These are phyloP conservation scores for Hirschioporus abietinus DNA, from an alignment of 768 basidiomycete genomes.

Conservation along the genomic window DNA sequence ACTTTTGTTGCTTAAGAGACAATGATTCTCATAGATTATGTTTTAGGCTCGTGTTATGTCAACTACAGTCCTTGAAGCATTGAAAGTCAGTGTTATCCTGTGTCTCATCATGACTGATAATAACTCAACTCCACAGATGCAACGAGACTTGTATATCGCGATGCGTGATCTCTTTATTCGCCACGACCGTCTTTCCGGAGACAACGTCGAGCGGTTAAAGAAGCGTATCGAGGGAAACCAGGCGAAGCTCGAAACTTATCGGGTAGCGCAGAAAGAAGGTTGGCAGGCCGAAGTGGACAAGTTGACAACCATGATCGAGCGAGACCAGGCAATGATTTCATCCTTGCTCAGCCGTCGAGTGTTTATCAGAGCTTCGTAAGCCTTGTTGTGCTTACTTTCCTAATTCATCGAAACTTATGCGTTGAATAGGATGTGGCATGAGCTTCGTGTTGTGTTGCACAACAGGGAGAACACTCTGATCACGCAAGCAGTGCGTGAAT, in stretches of 20 bases:
- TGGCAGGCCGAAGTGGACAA: slow-evolving; percentile 87
- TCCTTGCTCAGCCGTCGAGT: slow-evolving; percentile 72
- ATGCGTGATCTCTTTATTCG: slow-evolving; percentile 83
- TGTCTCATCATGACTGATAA: slow-evolving; percentile 11
- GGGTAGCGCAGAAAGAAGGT: slow-evolving; percentile 65
- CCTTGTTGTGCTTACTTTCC: slow-evolving; percentile 5
- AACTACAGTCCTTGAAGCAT: slow-evolving; percentile 65
- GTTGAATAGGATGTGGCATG: slow-evolving; percentile 83
- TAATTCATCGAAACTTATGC: slow-evolving; percentile 9
- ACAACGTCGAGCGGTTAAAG: slow-evolving; percentile 82
- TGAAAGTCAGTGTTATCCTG: slow-evolving; percentile 50
- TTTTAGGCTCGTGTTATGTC: slow-evolving; percentile 56
- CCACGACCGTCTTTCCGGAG: slow-evolving; percentile 83
- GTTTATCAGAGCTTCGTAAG: slow-evolving; percentile 83
- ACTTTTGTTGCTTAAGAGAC: not conserved
- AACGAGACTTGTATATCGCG: slow-evolving; percentile 84
- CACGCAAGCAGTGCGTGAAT: slow-evolving; percentile 64
- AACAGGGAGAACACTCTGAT: slow-evolving; percentile 84
- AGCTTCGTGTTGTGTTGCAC: slow-evolving; percentile 87
- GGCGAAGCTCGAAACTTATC: slow-evolving; percentile 70
- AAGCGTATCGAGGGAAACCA: slow-evolving; percentile 78
- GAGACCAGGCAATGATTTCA: slow-evolving; percentile 78
- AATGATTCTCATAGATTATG: not conserved
- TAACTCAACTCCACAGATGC: slow-evolving; percentile 36
- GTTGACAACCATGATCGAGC: slow-evolving; percentile 65